Evolutionary conservation across 2,329 filamentous ascomycete genomes (phyloP).

Genomic region (Aspergillus tamarii): DNA sequence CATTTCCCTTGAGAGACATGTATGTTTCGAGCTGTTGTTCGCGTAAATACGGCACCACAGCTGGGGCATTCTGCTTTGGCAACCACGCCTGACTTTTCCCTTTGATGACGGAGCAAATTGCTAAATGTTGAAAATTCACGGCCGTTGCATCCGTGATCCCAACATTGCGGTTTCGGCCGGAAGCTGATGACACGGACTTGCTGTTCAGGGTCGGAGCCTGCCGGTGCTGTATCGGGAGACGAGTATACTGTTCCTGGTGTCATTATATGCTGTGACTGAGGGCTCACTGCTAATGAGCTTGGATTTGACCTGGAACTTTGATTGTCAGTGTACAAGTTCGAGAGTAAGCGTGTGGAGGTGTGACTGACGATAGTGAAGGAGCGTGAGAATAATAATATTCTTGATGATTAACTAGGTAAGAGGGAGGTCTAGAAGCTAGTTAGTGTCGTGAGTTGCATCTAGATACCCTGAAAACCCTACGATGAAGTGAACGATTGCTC

Average conservation of each 20-base stretch:
- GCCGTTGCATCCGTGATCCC: constrained; percentile 96
- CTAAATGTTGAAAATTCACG: constrained; percentile 95
- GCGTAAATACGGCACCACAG: constrained; percentile 90
- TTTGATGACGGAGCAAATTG: constrained; percentile 88
- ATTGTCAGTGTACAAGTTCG: constrained; percentile 14
- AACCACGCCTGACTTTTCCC: constrained; percentile 90
- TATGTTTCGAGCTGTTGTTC: constrained; percentile 85
- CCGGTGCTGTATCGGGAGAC: constrained; percentile 28
- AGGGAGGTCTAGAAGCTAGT: constrained; percentile 28
- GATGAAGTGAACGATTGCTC: constrained; percentile 28
- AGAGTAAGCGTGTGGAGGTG: neutral
- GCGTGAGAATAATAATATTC: constrained; percentile 38
- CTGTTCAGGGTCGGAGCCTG: constrained; percentile 43
- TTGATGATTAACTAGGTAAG: constrained; percentile 39
- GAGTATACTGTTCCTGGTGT: constrained; percentile 32
- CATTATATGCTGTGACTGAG: constrained; percentile 29
- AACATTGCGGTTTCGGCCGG: constrained; percentile 91
- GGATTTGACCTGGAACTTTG: constrained; percentile 27
- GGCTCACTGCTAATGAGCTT: constrained; percentile 27
- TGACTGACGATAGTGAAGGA: constrained; percentile 35
- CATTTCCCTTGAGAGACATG: constrained; percentile 89
- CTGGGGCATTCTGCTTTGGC: constrained; percentile 86
- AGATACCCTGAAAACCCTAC: constrained; percentile 19
- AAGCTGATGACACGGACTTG: constrained; percentile 72
- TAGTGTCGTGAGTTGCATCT: constrained; percentile 8